Evolutionary conservation across 176 grass and related monocot genomes (phyloP).

Genomic region (Luzula sylvatica): DNA sequence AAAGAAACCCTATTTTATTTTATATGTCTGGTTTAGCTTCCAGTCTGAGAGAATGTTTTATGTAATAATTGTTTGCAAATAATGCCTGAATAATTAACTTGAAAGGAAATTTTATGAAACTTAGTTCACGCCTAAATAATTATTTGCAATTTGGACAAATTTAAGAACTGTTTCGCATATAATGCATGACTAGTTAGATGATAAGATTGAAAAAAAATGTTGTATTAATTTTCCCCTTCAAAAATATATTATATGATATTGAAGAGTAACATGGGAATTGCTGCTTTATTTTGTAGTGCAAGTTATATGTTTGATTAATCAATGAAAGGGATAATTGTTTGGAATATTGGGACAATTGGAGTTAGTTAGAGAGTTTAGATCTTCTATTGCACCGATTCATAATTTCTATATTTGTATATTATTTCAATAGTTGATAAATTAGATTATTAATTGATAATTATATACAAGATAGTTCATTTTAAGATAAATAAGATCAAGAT

Average conservation of each 20-base stretch:
- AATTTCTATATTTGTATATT: too few relatives aligned
- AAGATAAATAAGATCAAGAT: too few relatives aligned
- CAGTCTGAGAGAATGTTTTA: neutral
- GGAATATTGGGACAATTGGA: slow-evolving; percentile 12
- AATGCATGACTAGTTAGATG: neutral
- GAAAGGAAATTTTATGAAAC: too few relatives aligned
- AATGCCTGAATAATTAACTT: too few relatives aligned
- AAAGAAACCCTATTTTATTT: neutral
- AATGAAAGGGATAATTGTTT: slow-evolving; percentile 4
- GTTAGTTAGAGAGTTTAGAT: neutral
- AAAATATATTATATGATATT: neutral
- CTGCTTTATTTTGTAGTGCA: slow-evolving; percentile 10
- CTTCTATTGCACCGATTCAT: neutral
- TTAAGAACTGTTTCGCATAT: too few relatives aligned
- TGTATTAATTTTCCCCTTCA: neutral
- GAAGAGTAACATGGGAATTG: slow-evolving; percentile 8
- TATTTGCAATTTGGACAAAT: too few relatives aligned
- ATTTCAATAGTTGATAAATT: too few relatives aligned
- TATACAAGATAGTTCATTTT: too few relatives aligned
- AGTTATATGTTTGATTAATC: slow-evolving; percentile 6
- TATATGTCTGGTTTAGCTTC: slow-evolving; percentile 5
- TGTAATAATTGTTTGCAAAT: slow-evolving; percentile 15
- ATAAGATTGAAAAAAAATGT: neutral
- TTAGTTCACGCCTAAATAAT: too few relatives aligned
- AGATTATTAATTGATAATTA: too few relatives aligned